These are phyloP conservation scores for Chaetomiaceae sp. DNA, from an alignment of 2,329 filamentous ascomycete species.

Conservation along the genomic window DNA sequence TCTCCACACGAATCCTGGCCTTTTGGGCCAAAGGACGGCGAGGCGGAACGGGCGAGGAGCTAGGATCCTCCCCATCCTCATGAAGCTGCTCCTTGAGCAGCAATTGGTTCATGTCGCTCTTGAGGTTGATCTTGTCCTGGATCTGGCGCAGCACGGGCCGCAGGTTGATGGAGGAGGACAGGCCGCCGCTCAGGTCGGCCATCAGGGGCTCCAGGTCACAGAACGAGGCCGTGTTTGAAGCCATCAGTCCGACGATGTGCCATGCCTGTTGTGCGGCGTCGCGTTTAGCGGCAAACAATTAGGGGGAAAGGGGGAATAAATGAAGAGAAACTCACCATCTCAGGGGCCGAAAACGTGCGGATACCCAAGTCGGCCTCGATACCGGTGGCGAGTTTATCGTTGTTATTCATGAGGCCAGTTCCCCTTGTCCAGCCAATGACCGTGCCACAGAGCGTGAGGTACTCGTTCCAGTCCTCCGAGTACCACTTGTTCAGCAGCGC, in stretches of 20 bases:
- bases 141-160: background rate
- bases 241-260: background rate
- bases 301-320: too few relatives aligned
- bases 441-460: background rate
- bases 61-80: background rate
- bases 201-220: background rate
- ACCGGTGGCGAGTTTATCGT: background rate
- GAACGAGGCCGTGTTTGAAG: background rate
- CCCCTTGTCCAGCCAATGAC: background rate
- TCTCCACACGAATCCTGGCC: background rate
- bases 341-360: background rate
- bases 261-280: too few relatives aligned
- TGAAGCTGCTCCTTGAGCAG: background rate
- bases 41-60: background rate
- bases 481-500: conserved; percentile 26
- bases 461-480: conserved; percentile 30
- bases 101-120: background rate
- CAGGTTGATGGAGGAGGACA: background rate
- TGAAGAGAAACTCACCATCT: background rate
- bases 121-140: background rate
- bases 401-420: background rate
- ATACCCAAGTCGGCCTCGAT: background rate
- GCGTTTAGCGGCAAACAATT: too few relatives aligned
- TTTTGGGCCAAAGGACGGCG: background rate
- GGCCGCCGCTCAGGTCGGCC: background rate